Evolutionary conservation across 176 grass and related monocot genomes (phyloP), one percentile per base, ranked within the genome.

Genomic region (Saccharum spontaneum): DNA sequence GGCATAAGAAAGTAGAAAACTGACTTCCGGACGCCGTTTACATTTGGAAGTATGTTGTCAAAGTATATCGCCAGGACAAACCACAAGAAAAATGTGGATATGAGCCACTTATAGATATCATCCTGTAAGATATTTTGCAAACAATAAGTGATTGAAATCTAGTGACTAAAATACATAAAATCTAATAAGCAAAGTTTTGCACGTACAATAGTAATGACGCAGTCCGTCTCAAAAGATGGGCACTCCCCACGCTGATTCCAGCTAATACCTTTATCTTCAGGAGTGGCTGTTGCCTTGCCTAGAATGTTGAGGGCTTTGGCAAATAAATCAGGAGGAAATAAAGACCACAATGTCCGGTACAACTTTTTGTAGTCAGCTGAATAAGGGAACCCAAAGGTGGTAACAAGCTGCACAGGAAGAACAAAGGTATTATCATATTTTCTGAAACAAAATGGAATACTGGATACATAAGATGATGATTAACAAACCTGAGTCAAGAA

Each of bases 1-100:
- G 97, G 97, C 76, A 80, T 94, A 76, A 98, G 87, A 92, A 98
- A 98, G 79, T 98, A 95, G 70, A 95, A 92, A 17, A 90, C 22
- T n/a, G 91, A 90, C 87, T 95, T 98, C 69, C 97, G 87, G 77
- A 98, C 97, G 75, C 97, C 97, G 41, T 86, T 90, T 30, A 89
- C 87, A 87, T 98, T 98, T 76, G 91, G 97, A 86, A 98, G 90
- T 90, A 94, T 92, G 77, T 98, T 98, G 88, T 98, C 91, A 8
- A 94, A 95, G 84, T 95, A 98, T 65, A 98, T 98, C 0, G 97
- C 97, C 69, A 98, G 86, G 54, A 92, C 44, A 78, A 98, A 94
- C 97, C 93, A 98, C 61, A 98, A 66, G 83, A 95, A 89, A 90
- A 95, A 98, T 80, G 97, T 98, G 41, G 96, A 94, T 59, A 95